These are phyloP conservation scores for Durio zibethinus DNA, from an alignment of 345 rosid species.

Conservation along the genomic window DNA sequence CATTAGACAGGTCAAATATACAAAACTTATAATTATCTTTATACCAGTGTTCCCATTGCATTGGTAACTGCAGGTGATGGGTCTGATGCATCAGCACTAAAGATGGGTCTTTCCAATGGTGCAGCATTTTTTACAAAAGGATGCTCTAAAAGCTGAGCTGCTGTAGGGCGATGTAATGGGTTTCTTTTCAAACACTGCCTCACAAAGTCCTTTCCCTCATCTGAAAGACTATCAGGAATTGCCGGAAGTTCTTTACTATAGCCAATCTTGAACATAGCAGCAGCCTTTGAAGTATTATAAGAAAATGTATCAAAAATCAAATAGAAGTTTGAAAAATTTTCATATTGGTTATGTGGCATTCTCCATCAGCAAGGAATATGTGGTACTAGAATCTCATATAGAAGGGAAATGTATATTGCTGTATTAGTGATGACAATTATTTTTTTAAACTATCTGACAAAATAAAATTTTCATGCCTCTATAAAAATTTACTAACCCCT, in stretches of 20 bases:
- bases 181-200: conserved; percentile 59
- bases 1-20: not conserved
- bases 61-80: conserved; percentile 33
- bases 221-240: conserved; percentile 68
- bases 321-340: not conserved
- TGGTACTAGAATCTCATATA: not conserved
- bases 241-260: conserved; percentile 78
- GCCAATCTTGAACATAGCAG: conserved; percentile 85
- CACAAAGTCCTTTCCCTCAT: conserved; percentile 70
- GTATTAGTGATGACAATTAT: not conserved
- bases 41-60: conserved; percentile 53
- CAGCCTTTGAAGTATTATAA: conserved; percentile 32
- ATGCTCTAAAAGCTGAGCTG: conserved; percentile 58
- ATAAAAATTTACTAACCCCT: conserved; percentile 52
- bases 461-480: not conserved
- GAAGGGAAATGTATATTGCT: not conserved
- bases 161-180: conserved; percentile 58
- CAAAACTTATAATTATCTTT: not conserved
- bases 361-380: not conserved
- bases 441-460: not conserved
- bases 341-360: not conserved
- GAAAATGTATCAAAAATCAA: not conserved
- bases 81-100: conserved; percentile 38
- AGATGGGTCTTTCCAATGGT: conserved; percentile 52
- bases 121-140: conserved; percentile 54